Evolutionary conservation across 345 rosid genomes (phyloP).

Genomic region (Pseudoturritis turrita): DNA sequence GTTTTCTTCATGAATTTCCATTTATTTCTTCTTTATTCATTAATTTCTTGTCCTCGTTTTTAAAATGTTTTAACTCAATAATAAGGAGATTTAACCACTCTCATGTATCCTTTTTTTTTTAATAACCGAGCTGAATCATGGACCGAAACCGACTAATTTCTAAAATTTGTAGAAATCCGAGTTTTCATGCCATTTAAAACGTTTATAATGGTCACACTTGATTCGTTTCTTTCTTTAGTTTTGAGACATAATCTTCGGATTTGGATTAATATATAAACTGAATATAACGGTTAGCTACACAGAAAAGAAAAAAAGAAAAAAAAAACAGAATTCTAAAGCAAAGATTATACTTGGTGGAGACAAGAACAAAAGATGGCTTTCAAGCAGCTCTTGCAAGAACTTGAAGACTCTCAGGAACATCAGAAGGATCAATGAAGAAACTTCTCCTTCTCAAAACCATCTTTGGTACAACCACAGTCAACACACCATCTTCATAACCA

Average conservation of each 20-base stretch:
- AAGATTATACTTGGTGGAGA: background rate
- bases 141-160: no score
- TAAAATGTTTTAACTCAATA: no score
- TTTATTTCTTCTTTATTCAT: no score
- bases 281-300: background rate
- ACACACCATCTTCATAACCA: slow-evolving; percentile 60
- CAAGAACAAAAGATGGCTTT: background rate
- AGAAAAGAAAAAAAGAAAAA: background rate
- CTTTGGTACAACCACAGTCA: slow-evolving; percentile 65
- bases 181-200: no score
- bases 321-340: background rate
- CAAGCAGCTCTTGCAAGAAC: slow-evolving; percentile 85
- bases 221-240: background rate
- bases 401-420: slow-evolving; percentile 45
- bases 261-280: background rate
- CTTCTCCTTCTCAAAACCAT: slow-evolving; percentile 38
- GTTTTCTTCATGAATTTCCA: no score
- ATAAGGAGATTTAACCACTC: no score
- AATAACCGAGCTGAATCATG: no score
- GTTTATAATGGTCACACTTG: no score
- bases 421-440: slow-evolving; percentile 47
- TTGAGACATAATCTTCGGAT: background rate
- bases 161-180: no score
- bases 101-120: no score
- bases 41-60: no score